These are phyloP conservation scores for Pichia sp. DNA, from an alignment of 1,139 yeast species.

Conservation along the genomic window DNA sequence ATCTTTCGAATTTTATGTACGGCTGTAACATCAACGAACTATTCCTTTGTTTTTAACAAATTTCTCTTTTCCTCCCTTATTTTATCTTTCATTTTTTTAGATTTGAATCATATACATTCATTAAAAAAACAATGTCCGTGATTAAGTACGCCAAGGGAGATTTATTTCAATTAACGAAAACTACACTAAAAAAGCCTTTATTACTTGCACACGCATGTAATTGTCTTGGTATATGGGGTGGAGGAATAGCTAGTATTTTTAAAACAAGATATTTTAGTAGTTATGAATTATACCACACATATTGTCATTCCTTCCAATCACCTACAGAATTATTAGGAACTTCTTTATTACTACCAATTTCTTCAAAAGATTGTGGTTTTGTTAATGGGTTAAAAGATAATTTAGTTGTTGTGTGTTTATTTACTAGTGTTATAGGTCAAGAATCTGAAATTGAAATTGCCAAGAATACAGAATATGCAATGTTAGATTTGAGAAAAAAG, in stretches of 20 bases:
- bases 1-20: no score
- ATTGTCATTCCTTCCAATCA: constrained; percentile 37
- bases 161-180: constrained; percentile 39
- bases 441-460: constrained; percentile 45
- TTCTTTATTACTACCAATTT: constrained; percentile 41
- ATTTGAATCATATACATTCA: no score
- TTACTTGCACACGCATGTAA: constrained; percentile 74
- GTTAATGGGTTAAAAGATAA: constrained; percentile 27
- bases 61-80: no score
- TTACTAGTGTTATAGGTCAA: constrained; percentile 47
- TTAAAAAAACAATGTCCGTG: no score
- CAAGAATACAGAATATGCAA: constrained; percentile 41
- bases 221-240: constrained; percentile 78
- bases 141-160: constrained; percentile 53
- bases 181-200: constrained; percentile 23
- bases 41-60: no score
- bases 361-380: constrained; percentile 31
- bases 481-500: constrained; percentile 42
- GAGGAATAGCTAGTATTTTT: constrained; percentile 64
- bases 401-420: constrained; percentile 53
- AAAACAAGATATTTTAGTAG: constrained; percentile 45
- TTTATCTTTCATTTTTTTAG: no score
- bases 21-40: no score
- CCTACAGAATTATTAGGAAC: constrained; percentile 46
- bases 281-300: constrained; percentile 39